Conservation (phyloP, 2,329 filamentous ascomycete species). For the Aspergillus neotritici region DNA sequence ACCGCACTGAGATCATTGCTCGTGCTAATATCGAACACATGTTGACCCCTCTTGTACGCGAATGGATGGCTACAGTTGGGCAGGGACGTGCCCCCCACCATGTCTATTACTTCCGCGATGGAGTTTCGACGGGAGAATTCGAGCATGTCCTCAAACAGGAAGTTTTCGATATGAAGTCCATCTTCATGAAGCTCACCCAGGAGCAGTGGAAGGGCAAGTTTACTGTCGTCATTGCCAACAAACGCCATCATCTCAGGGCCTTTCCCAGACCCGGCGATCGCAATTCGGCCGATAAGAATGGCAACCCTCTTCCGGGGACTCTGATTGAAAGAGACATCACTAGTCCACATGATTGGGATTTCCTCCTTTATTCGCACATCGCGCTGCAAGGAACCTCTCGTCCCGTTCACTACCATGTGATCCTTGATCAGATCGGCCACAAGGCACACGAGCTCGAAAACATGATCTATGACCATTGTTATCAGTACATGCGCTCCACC, state of each 20-base stretch:
- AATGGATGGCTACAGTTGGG: conserved; percentile 58
- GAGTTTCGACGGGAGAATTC: conserved; percentile 84
- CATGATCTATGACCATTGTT: conserved; percentile 92
- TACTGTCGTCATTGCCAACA: conserved; percentile 81
- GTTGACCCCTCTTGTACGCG: conserved; percentile 57
- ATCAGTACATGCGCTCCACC: conserved; percentile 86
- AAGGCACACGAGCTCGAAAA: conserved; percentile 66
- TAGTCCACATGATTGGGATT: conserved; percentile 84
- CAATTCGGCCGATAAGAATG: conserved; percentile 61
- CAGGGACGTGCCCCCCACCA: conserved; percentile 58
- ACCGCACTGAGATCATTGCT: conserved; percentile 71
- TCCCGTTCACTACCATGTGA: conserved; percentile 86
- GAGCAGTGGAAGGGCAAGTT: conserved; percentile 56
- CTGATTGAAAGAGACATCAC: conserved; percentile 86
- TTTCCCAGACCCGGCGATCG: conserved; percentile 62
- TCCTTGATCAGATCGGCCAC: conserved; percentile 72
- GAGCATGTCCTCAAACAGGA: conserved; percentile 73
- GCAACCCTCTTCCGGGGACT: conserved; percentile 78
- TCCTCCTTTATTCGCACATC: conserved; percentile 64
- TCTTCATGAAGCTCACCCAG: conserved; percentile 42
- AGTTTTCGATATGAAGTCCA: conserved; percentile 62
- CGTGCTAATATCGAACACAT: conserved; percentile 60
- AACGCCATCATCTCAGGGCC: conserved; percentile 90
- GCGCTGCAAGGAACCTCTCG: conserved; percentile 93
- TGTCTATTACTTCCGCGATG: conserved; percentile 89